phyloP scores from a whole-genome alignment of 1,139 yeast genomes.

The Hyphopichia burtonii region DNA sequence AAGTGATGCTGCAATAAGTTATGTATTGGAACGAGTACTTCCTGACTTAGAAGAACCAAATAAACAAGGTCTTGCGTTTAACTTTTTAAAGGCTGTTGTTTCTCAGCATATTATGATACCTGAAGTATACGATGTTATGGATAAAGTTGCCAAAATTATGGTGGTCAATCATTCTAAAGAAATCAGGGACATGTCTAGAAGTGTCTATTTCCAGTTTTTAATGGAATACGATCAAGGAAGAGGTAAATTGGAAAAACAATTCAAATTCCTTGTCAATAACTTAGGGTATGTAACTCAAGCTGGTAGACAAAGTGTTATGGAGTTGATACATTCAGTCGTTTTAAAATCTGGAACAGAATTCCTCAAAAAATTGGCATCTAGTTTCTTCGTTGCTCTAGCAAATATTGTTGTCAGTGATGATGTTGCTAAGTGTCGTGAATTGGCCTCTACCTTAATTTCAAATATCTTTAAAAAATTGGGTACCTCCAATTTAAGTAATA shows the following conservation, averaged over 20 bases:
- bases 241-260: constrained; percentile 79
- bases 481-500: constrained; percentile 31
- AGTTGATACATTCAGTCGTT: constrained; percentile 69
- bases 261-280: constrained; percentile 79
- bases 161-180: constrained; percentile 83
- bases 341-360: constrained; percentile 65
- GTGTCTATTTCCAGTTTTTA: constrained; percentile 79
- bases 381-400: constrained; percentile 81
- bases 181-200: constrained; percentile 83
- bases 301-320: constrained; percentile 92
- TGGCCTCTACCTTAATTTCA: constrained; percentile 67
- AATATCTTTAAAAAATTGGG: constrained; percentile 56
- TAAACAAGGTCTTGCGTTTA: constrained; percentile 84
- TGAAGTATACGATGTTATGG: constrained; percentile 89
- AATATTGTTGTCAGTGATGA: constrained; percentile 79
- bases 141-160: constrained; percentile 78
- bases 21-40: constrained; percentile 68
- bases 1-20: constrained; percentile 73
- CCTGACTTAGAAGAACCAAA: constrained; percentile 93
- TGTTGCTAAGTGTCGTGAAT: constrained; percentile 78
- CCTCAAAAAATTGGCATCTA: constrained; percentile 59
- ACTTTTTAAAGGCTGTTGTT: constrained; percentile 74
- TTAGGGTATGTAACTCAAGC: constrained; percentile 80
- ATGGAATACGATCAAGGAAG: constrained; percentile 95
- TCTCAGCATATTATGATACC: constrained; percentile 75